A percentile compares a stretch with the other conserved stretches of the same genome.
Evolutionary conservation across 73 alveolate species (phyloP).

Genomic region (Paramecium octaurelia): DNA sequence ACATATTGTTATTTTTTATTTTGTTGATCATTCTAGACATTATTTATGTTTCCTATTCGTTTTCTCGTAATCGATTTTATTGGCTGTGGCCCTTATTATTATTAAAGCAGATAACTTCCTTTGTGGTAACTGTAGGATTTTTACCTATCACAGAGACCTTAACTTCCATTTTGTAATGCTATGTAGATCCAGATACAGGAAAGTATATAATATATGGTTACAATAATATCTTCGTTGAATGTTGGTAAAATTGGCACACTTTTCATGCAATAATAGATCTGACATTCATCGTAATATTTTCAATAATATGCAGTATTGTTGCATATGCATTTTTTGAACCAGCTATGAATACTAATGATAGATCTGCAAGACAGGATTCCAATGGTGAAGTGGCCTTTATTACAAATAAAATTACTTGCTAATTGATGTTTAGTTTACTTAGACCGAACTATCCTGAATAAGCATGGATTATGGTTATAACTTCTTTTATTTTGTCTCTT

Average conservation of each 20-base stretch:
- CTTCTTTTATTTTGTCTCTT: constrained; percentile 2
- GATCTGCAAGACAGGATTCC: constrained; percentile 56
- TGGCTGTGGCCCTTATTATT: constrained; percentile 72
- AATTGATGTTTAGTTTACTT: constrained; percentile 44
- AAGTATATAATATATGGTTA: not conserved
- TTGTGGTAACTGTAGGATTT: constrained; percentile 71
- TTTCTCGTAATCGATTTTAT: constrained; percentile 65
- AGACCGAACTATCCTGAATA: not conserved
- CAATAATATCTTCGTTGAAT: not conserved
- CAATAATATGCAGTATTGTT: constrained; percentile 33
- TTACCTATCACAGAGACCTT: constrained; percentile 64
- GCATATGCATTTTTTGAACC: constrained; percentile 64
- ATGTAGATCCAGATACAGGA: not conserved
- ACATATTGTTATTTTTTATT: not conserved
- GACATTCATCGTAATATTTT: constrained; percentile 13
- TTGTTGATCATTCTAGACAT: constrained; percentile 67
- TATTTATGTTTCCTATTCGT: constrained; percentile 69
- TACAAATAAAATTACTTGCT: constrained; percentile 23
- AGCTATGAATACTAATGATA: constrained; percentile 40
- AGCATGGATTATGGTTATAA: constrained; percentile 46
- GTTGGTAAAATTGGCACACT: constrained; percentile 61
- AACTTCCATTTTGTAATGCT: constrained; percentile 44
- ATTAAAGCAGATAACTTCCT: constrained; percentile 59
- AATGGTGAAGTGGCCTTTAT: constrained; percentile 54
- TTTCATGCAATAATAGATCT: constrained; percentile 23